Evolutionary conservation across 495 filamentous ascomycete genomes (phyloP).

Genomic region (Tuber calosporum): DNA sequence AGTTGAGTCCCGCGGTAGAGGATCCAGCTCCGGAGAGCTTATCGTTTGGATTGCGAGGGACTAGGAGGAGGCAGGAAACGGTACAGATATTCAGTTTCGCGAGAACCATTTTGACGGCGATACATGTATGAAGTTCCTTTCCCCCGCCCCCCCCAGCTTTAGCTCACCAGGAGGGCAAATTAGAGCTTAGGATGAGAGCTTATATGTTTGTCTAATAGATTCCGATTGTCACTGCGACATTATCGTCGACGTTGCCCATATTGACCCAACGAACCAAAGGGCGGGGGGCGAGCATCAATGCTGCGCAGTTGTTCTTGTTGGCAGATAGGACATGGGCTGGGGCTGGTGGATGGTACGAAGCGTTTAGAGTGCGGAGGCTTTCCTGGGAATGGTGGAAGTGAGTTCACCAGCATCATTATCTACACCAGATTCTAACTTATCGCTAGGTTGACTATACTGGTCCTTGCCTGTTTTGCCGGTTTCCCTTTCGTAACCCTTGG

Average conservation of each 20-base stretch:
- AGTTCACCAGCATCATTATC: not conserved
- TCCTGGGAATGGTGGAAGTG: slow-evolving; percentile 35
- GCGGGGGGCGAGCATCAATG: slow-evolving; percentile 16
- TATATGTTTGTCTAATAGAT: slow-evolving; percentile 9
- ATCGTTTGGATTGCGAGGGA: slow-evolving; percentile 25
- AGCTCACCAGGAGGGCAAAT: too few species aligned
- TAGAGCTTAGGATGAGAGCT: not conserved
- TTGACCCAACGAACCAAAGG: slow-evolving; percentile 25
- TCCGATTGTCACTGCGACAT: slow-evolving; percentile 26
- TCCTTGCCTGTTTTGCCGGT: slow-evolving; percentile 22
- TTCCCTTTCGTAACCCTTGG: slow-evolving; percentile 32
- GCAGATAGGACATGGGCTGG: slow-evolving; percentile 32
- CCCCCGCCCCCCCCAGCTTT: slow-evolving; percentile 1
- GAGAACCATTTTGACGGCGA: slow-evolving; percentile 24
- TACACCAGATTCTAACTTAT: not conserved
- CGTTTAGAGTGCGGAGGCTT: slow-evolving; percentile 23
- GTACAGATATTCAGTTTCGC: slow-evolving; percentile 31
- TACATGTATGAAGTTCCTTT: slow-evolving; percentile 22
- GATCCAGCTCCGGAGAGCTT: not conserved
- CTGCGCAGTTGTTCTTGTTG: slow-evolving; percentile 24
- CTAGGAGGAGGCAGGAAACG: slow-evolving; percentile 21
- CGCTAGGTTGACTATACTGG: slow-evolving; percentile 24
- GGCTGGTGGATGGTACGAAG: slow-evolving; percentile 31
- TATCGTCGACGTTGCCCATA: slow-evolving; percentile 26
- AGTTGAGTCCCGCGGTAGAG: not conserved